Evolutionary conservation across 2,329 filamentous ascomycete species (phyloP), one percentile per base, ranked within the genome.

Genomic region (Alternaria atra): DNA sequence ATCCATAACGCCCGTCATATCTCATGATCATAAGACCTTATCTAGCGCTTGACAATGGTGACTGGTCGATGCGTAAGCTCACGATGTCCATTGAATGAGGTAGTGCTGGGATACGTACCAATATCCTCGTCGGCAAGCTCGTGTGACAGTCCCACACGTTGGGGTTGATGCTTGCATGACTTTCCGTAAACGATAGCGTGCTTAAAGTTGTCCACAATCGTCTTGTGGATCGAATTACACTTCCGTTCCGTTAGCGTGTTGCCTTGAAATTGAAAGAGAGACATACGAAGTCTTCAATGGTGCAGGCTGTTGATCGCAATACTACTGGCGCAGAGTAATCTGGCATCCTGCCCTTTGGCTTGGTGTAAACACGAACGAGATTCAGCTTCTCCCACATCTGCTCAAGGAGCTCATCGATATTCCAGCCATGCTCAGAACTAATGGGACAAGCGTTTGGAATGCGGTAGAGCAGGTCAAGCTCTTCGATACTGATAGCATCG

Each of bases 351-450:
- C 95, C 95, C 84, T 99, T 98, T 63, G 95, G 95, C 83, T 99
- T 99, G 59, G 95, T 99, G 83, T 99, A 99, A 46, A 99, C 91
- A 72, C 95, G 88, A 71, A 92, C 90, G 62, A 99, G 86, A 74
- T 91, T 92, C 72, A 99, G 87, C 81, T 97, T 97, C 58, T 97
- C 94, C 95, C 95, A 98, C 95, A 98, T 98, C 79, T 91, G 89
- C 82, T 98, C 95, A 84, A 99, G 87, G 67, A 99, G 83, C 83
- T 99, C 95, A 77, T 99, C 95, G 63, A 99, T 82, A 80, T 99
- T 99, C 95, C 95, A 99, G 58, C 95, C 95, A 77, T 84, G 83
- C 82, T 99, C 95, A 32, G 94, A 95, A 78, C 94, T 97, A 81
- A 99, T 98, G 29, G 95, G 95, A 61, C 95, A 95, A 13, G 95